Evolutionary conservation across 1,139 yeast genomes (phyloP).

Genomic region (Hyphopichia burtonii): DNA sequence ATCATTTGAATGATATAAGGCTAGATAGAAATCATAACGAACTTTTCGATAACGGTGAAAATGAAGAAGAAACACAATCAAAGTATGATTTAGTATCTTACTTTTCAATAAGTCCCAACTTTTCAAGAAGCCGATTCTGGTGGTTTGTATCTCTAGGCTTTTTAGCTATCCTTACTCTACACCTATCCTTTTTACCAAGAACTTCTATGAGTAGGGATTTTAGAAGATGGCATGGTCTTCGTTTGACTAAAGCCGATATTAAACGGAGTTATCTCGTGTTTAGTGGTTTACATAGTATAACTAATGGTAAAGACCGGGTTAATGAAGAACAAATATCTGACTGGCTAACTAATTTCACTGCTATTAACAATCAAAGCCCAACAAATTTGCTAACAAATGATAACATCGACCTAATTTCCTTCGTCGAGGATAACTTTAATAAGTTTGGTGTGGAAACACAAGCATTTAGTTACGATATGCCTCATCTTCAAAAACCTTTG

Average conservation of each 20-base stretch:
- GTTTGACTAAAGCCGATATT: slow-evolving; percentile 61
- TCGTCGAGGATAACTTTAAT: slow-evolving; percentile 25
- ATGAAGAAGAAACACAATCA: slow-evolving; percentile 3
- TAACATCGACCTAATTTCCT: slow-evolving; percentile 24
- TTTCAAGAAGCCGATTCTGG: slow-evolving; percentile 43
- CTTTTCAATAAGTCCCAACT: slow-evolving; percentile 3
- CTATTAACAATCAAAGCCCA: slow-evolving; percentile 13
- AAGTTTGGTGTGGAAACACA: slow-evolving; percentile 27
- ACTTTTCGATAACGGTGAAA: slow-evolving; percentile 2
- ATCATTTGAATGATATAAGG: background rate
- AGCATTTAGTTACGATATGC: slow-evolving; percentile 15
- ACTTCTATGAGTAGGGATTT: slow-evolving; percentile 85
- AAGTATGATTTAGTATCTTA: background rate
- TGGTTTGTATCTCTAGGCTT: slow-evolving; percentile 56
- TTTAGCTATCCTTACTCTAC: slow-evolving; percentile 52
- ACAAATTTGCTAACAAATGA: slow-evolving; percentile 28
- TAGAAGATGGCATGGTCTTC: slow-evolving; percentile 68
- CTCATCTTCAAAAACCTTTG: slow-evolving; percentile 22
- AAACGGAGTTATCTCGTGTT: slow-evolving; percentile 40
- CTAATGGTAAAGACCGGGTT: slow-evolving; percentile 17
- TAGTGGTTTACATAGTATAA: slow-evolving; percentile 23
- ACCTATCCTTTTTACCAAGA: slow-evolving; percentile 78
- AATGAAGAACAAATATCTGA: slow-evolving; percentile 28
- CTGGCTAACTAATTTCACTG: slow-evolving; percentile 25
- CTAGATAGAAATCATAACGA: background rate